Evolutionary conservation across 495 filamentous ascomycete genomes (phyloP), one percentile per base, ranked within the genome.

Genomic region (Baudoinia panamericana): DNA sequence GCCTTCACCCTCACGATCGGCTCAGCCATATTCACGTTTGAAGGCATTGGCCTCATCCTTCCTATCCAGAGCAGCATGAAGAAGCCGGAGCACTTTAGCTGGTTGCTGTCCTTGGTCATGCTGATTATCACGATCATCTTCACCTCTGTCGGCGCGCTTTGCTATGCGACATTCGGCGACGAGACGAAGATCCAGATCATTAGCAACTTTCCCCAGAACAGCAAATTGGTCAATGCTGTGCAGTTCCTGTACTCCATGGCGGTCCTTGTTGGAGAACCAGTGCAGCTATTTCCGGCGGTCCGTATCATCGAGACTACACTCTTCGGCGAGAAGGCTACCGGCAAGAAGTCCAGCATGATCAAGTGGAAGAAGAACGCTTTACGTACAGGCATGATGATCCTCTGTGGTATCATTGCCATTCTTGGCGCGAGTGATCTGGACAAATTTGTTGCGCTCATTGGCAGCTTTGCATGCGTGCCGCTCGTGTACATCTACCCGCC

Each of bases 341-440:
- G 75, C 2, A 78, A 72, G 54, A 61, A 57, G 20, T 66, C 62
- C 37, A 41, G 52, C 10, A 47, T 51, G 13, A 76, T 65, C 27
- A 80, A 80, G 49, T 80, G 75, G 75, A 71, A 70, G 52, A 80
- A 80, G 66, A 80, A 80, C 41, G 60, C 50, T 3, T 71, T 80
- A 39, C 64, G 75, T 2, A 48, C 68, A 0, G 48, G 27, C 0
- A 35, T 76, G 7, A 68, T 75, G 8, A 36, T 65, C 1, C 3
- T 68, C 2, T 74, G 71, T 30, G 71, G 66, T 2, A 50, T 59
- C 8, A 62, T 78, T 21, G 60, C 72, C 2, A 62, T 71, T 4
- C 7, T 65, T 0, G 74, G 75, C 3, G 70, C 75, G 0, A 68
- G 64, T 4, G 71, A 78, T 51, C 54, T 80, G 29, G 75, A 80